Evolutionary conservation across 768 basidiomycete genomes (phyloP), one percentile per base, ranked within the genome.

Genomic region (Glaciozyma antarctica): DNA sequence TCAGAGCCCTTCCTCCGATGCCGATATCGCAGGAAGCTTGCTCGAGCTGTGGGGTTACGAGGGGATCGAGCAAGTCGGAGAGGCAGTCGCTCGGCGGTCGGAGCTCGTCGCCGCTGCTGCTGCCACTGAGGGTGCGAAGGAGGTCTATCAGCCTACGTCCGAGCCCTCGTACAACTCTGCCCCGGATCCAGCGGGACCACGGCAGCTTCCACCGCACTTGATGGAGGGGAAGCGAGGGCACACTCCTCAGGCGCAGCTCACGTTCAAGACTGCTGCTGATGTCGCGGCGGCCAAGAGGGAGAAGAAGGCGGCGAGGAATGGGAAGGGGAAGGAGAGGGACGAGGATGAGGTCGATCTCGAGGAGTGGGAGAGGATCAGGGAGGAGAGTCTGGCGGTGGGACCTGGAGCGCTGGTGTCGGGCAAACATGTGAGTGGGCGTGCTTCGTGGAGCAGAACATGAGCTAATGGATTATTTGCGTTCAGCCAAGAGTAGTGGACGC

Each of bases 31-130:
- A 32, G 82, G 78, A 32, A 86, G 89, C 70, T 75, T 97, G 15
- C 83, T 82, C 12, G 92, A 95, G 65, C 78, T 88, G 15, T 75
- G 93, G 55, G 94, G 92, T 3, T 89, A 86, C 74, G 88, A 94
- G 58, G 82, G 86, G 22, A 83, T 97, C 56, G 88, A 89, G 32
- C 78, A 91, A 43, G 84, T 87, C 12, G 82, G 82, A 77, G 82
- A 87, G 49, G 81, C 95, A 32, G 76, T 95, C 2, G 74, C 78
- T 22, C 80, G 84, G 38, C 84, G 92, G 26, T 66, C 70, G 10
- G 73, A 75, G 1, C 73, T 86, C 41, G 78, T 77, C 34, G 69
- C 78, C 69, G 67, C 67, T 24, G 62, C 59, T 5, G 38, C 56
- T 4, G 41, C 24, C 21, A 3, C n/a, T n/a, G 22, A 41, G 12